Base-by-base conservation (phyloP, 306 rosid genomes). In the Cotoneaster glaucophyllus region DNA sequence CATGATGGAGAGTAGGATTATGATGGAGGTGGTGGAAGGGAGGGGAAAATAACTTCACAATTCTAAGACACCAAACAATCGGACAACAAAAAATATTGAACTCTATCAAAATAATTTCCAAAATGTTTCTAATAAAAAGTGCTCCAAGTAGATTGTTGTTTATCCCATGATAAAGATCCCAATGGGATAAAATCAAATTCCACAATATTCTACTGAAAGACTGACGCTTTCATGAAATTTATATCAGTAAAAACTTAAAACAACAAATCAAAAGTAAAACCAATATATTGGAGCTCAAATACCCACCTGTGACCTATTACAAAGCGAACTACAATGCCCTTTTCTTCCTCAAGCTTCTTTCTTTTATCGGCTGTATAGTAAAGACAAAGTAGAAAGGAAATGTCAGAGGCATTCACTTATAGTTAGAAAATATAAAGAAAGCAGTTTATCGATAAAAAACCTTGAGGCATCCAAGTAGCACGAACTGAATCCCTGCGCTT, bases 391-490 rank as follows among this genome's bases (percentile, higher is more conserved):
- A 39, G 22, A 52, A 69, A 19, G n/a, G 28, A 31, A 69, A 52
- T 14, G 65, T 67, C 48, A 73, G 71, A 29, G 50, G 26, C 37
- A 12, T 29, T 31, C 53, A 74, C 22, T 52, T 39, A 32, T 43
- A 67, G 58, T 31, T 29, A 45, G 32, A 69, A 48, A 59, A 41
- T 26, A 26, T 34, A 31, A 11, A 54, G 24, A 61, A 67, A 67
- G 45, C 50, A 52, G 34, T 48, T 54, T n/a, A 44, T 17, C 31
- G 67, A 65, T 76, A 13, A 31, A 39, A 75, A 66, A 85, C 91
- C 91, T 80, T 85, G 88, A 70, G 91, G 91, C 88, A 87, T 82
- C 91, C 91, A 87, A 74, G 88, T 87, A 34, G 84, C 80, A 61
- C 91, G 91, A 52, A 87, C 79, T 14, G 91, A 87, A 69, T 87